Evolutionary conservation across 2,329 filamentous ascomycete genomes (phyloP), one percentile per base, ranked within the genome.

Genomic region (Aaosphaeria pasadenensis): DNA sequence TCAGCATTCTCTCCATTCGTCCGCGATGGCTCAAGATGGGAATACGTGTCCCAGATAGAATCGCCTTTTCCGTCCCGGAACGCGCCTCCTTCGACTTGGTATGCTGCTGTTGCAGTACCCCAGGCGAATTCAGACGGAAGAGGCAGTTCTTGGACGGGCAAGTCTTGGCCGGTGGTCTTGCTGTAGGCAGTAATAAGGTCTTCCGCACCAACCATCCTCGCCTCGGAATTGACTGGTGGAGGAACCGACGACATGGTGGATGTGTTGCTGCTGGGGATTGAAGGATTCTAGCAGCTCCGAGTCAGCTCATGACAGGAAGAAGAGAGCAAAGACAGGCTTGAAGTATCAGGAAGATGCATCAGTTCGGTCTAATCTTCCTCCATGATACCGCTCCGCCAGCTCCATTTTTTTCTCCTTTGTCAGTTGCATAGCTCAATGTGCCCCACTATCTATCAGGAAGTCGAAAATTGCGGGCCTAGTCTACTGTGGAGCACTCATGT

Each of bases 81-180:
- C 66, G 68, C 73, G 0, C 70, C 71, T 3, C 72, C 73, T 56
- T 74, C 73, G 5, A 74, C 64, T 51, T 77, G 72, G 50, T 72
- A 72, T 2, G 72, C 70, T 1, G 72, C 70, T 1, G 72, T 74
- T 7, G 72, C 72, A 45, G 64, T 72, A 33, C 72, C 72, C 70
- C 69, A 74, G 40, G 63, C 49, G 45, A 76, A 75, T 50, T 71
- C 59, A 9, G 11, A 28, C 17, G 39, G 39, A 13, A 40, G 39
- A n/a, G 39, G 39, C 11, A 40, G 39, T n/a, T 40, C 39, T 40
- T 40, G 11, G 11, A 40, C 24, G 39, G 39, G 39, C 11, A 40
- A 28, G 39, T 40, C 24, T n/a, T 40, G 24, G 7, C 39, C 17
- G 39, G 39, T 40, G 5, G 48, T 43, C 17, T 40, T 28, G 39